These are phyloP conservation scores for Graphium sp. DNA, from an alignment of 2,329 filamentous ascomycete genomes.

Conservation along the genomic window DNA sequence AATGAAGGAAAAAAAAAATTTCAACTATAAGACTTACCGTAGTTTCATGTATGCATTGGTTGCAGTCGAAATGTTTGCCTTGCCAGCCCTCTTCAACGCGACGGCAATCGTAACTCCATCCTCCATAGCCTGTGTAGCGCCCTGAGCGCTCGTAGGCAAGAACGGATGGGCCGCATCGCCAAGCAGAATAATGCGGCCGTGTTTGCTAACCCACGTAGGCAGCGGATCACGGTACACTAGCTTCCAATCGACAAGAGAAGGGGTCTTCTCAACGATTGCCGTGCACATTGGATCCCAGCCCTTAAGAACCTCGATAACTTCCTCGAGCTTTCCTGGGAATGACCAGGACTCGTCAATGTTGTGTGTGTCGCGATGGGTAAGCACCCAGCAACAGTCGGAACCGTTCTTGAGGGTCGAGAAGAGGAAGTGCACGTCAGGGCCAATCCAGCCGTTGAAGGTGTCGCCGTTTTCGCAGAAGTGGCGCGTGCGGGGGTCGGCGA, in stretches of 20 bases:
- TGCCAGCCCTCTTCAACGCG: slow-evolving; percentile 11
- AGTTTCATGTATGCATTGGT: slow-evolving; percentile 19
- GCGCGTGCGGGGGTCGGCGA: slow-evolving; percentile 30
- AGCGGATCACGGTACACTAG: slow-evolving; percentile 30
- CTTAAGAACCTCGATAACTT: slow-evolving; percentile 30
- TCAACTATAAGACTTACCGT: too few species aligned
- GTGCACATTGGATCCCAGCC: slow-evolving; percentile 22
- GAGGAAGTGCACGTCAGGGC: slow-evolving; percentile 37
- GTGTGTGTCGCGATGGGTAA: slow-evolving; percentile 35
- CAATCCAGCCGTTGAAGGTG: slow-evolving; percentile 42
- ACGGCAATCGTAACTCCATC: slow-evolving; percentile 21
- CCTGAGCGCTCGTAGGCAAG: slow-evolving; percentile 20
- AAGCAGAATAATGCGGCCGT: slow-evolving; percentile 17
- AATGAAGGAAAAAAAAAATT: too few species aligned
- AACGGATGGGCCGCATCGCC: slow-evolving; percentile 23
- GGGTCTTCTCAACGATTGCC: slow-evolving; percentile 26
- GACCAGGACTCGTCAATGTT: slow-evolving; percentile 39
- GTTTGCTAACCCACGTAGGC: slow-evolving; percentile 20
- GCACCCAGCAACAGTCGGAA: slow-evolving; percentile 39
- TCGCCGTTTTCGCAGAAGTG: slow-evolving; percentile 39
- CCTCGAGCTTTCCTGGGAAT: slow-evolving; percentile 31
- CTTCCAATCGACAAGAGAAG: slow-evolving; percentile 29
- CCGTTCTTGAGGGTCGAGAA: slow-evolving; percentile 39
- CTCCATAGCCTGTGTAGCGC: slow-evolving; percentile 21
- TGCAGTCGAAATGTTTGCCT: slow-evolving; percentile 12